A percentile compares a stretch with the other conserved stretches of the same genome.
Evolutionary conservation across 495 filamentous ascomycete species (phyloP).

Genomic region (Bathelium albidoporum): DNA sequence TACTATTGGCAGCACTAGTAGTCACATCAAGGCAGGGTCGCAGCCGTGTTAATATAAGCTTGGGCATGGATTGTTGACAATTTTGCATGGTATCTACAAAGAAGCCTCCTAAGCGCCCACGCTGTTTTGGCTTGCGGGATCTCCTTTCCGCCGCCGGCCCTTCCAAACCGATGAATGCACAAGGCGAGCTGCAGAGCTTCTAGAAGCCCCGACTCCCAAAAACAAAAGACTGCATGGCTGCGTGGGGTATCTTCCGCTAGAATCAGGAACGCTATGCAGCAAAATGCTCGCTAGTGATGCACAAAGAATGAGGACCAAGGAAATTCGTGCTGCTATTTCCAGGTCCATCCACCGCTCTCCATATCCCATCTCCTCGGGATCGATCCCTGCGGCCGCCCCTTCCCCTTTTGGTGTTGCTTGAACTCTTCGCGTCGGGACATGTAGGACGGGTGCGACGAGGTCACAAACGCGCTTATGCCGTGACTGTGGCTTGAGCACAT

Average conservation of each 20-base stretch:
- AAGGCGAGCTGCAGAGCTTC: background rate
- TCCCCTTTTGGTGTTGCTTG: background rate
- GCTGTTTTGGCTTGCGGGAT: background rate
- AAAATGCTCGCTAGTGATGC: background rate
- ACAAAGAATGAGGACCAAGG: background rate
- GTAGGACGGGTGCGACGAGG: background rate
- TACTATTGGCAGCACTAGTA: constrained; percentile 2
- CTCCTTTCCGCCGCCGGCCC: background rate
- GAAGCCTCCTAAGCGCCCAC: background rate
- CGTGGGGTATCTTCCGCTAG: background rate
- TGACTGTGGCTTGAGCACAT: constrained; percentile 1
- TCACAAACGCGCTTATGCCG: background rate
- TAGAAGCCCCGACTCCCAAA: background rate
- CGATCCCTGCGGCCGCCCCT: background rate
- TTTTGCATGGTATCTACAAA: background rate
- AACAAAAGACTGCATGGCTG: background rate
- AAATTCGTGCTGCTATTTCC: background rate
- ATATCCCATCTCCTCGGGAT: background rate
- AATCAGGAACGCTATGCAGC: background rate
- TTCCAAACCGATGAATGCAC: background rate
- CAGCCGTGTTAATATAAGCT: background rate
- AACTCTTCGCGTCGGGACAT: background rate
- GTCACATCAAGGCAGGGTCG: constrained; percentile 2
- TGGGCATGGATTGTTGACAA: background rate
- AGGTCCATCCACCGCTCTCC: background rate